A percentile compares a stretch with the other conserved stretches of the same genome.
These are phyloP conservation scores for Phialophora verrucosa DNA, from an alignment of 2,329 filamentous ascomycete species.

Conservation along the genomic window DNA sequence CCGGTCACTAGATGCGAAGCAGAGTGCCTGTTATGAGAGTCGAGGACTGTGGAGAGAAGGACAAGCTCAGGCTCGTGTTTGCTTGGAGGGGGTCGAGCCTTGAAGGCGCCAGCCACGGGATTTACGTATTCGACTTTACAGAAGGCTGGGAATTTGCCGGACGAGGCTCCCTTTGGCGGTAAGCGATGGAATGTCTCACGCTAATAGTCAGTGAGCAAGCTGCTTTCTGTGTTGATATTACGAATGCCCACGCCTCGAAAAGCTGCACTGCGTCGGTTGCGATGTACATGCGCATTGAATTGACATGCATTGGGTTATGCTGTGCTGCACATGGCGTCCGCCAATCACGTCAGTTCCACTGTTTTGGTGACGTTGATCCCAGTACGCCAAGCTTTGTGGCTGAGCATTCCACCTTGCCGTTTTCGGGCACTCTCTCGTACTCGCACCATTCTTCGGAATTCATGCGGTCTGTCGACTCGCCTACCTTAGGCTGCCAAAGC, in stretches of 20 bases:
- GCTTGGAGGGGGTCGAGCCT: conserved; percentile 16
- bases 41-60: conserved; percentile 18
- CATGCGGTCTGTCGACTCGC: background rate
- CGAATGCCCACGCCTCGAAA: background rate
- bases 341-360: conserved; percentile 9
- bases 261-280: background rate
- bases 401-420: background rate
- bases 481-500: background rate
- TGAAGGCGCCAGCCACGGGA: conserved; percentile 36
- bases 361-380: conserved; percentile 10
- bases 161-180: background rate
- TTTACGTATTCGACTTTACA: conserved; percentile 26
- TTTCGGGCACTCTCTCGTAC: background rate
- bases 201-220: background rate
- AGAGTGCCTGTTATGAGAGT: conserved; percentile 2
- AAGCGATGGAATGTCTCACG: conserved; percentile 3
- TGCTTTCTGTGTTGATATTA: background rate
- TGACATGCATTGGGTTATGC: conserved; percentile 5
- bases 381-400: conserved; percentile 4
- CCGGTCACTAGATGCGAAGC: background rate
- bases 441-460: no score
- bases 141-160: conserved; percentile 28
- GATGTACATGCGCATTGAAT: background rate
- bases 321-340: background rate
- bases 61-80: conserved; percentile 4